phyloP scores from a whole-genome alignment of 2,329 filamentous ascomycete genomes.

The Ophiostoma sp. region DNA sequence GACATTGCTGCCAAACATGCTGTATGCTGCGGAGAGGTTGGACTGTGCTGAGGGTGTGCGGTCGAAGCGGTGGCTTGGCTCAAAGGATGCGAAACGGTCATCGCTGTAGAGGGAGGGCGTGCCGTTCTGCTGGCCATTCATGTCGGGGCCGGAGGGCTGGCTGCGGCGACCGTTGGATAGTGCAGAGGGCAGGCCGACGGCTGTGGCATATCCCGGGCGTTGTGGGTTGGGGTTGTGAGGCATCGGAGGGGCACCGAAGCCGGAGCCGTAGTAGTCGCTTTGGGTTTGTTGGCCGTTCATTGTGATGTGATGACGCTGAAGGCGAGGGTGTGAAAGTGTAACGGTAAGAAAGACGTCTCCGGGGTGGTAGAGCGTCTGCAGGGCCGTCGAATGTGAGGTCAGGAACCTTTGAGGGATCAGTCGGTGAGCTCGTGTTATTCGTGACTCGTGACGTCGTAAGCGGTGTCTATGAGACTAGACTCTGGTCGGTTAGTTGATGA shows the following conservation, averaged over 20 bases:
- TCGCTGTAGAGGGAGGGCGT: constrained; percentile 62
- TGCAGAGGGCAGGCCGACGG: constrained; percentile 41
- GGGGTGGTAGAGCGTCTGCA: not conserved
- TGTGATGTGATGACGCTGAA: constrained; percentile 24
- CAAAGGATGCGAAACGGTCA: constrained; percentile 61
- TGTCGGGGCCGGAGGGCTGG: constrained; percentile 55
- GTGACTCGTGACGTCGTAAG: not conserved
- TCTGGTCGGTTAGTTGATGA: constrained; percentile 1
- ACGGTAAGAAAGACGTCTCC: not conserved
- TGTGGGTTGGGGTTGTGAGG: constrained; percentile 56
- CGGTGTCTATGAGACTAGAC: not conserved
- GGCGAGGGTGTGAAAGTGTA: not conserved
- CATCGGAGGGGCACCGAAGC: constrained; percentile 54
- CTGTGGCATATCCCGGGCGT: constrained; percentile 54
- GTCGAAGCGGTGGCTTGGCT: constrained; percentile 46
- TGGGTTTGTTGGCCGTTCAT: constrained; percentile 52
- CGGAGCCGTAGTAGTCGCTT: constrained; percentile 62
- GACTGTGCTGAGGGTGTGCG: constrained; percentile 37
- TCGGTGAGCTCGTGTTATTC: not conserved
- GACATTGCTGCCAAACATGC: constrained; percentile 43
- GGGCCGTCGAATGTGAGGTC: no score
- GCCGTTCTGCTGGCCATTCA: constrained; percentile 60
- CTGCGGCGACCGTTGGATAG: constrained; percentile 53
- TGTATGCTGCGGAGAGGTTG: constrained; percentile 36
- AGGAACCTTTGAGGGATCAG: not conserved